phyloP scores from a whole-genome alignment of 352 stramenopile species.

The Thalassiosira pacifica region DNA sequence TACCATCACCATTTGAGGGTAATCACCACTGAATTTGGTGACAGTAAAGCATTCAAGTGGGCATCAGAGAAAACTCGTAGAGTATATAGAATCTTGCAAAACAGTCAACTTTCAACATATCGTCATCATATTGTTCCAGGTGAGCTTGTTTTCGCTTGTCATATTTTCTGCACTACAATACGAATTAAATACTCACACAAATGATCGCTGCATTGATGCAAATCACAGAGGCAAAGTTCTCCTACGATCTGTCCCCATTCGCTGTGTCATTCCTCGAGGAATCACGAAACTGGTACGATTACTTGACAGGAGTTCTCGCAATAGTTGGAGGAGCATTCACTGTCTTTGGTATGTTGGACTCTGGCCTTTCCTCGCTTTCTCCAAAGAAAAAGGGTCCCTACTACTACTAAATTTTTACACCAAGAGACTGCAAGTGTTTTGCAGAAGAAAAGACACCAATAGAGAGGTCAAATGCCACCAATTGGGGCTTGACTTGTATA shows the following conservation, averaged over 20 bases:
- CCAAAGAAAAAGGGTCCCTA: conserved; percentile 33
- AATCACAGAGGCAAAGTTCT: conserved; percentile 85
- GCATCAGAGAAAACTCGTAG: conserved; percentile 2
- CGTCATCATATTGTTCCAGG: conserved; percentile 73
- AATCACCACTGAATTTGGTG: conserved; percentile 89
- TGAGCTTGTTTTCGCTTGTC: conserved; percentile 10
- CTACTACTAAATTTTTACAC: conserved; percentile 18
- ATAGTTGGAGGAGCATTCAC: conserved; percentile 96
- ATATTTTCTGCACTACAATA: too few relatives aligned
- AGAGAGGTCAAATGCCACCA: not conserved
- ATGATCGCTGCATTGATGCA: not conserved
- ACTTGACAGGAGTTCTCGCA: conserved; percentile 93
- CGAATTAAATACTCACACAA: conserved; percentile 15
- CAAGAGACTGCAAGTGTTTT: not conserved
- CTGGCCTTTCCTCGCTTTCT: conserved; percentile 38
- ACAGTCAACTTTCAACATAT: conserved; percentile 82
- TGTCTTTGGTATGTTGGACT: conserved; percentile 81
- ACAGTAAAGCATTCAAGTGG: conserved; percentile 14
- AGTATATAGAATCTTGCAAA: conserved; percentile 83
- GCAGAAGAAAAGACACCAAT: not conserved
- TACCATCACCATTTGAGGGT: conserved; percentile 99
- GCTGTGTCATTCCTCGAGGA: conserved; percentile 68
- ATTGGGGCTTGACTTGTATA: not conserved
- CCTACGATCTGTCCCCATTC: conserved; percentile 88
- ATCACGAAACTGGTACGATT: conserved; percentile 88